phyloP scores from a whole-genome alignment of 2,329 filamentous ascomycete species.

The Thielaviopsis ethacetica region DNA sequence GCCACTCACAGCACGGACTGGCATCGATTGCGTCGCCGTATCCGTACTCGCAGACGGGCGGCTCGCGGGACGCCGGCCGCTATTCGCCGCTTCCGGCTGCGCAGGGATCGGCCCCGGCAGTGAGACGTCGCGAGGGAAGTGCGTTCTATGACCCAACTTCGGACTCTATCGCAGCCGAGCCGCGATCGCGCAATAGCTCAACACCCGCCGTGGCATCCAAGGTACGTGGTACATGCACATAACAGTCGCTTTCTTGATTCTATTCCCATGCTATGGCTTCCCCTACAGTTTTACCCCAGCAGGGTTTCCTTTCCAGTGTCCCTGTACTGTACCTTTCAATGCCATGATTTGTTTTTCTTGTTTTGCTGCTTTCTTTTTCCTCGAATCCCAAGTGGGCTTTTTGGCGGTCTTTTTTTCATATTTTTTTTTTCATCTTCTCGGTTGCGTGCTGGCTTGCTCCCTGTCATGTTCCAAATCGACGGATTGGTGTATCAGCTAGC shows the following conservation, averaged over 20 bases:
- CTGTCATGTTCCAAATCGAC: not conserved
- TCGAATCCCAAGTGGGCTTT: not conserved
- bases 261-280: not conserved
- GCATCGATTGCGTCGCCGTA: conserved; percentile 4
- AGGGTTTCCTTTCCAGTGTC: not conserved
- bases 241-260: not conserved
- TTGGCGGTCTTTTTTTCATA: not conserved
- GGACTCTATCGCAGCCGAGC: conserved; percentile 31
- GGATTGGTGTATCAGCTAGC: not conserved
- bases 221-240: conserved; percentile 20
- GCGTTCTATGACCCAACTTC: conserved; percentile 39
- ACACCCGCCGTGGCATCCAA: conserved; percentile 22
- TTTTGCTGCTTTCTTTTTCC: not conserved
- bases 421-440: not conserved
- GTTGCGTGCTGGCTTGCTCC: not conserved
- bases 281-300: not conserved
- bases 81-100: conserved; percentile 14
- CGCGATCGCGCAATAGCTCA: conserved; percentile 28
- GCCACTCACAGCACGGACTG: conserved; percentile 9
- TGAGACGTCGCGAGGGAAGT: conserved; percentile 21
- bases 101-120: conserved; percentile 22
- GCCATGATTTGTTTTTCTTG: not conserved
- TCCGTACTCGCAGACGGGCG: not conserved
- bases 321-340: not conserved
- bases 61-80: not conserved